Evolutionary conservation across 2,329 filamentous ascomycete genomes (phyloP), one percentile per base, ranked within the genome.

Genomic region (Iodosphaeria phyllophila): DNA sequence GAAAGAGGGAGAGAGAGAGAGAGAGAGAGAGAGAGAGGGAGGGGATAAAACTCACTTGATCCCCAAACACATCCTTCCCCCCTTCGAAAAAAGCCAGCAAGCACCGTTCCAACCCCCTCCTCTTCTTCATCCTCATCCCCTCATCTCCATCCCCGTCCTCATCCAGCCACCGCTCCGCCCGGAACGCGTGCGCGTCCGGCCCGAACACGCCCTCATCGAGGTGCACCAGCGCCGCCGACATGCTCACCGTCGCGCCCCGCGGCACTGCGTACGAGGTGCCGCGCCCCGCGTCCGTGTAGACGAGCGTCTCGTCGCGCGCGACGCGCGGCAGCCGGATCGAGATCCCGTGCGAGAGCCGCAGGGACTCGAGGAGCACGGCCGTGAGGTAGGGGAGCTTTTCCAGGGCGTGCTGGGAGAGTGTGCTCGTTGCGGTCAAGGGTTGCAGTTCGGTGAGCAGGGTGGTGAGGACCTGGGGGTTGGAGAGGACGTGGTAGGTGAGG

Each of bases 21-120:
- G 8, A 22, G 8, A 4, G 10, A 8, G 4, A 11, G 8, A 13
- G 13, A 4, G 13, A 11, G 8, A n/a, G 21, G 13, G 13, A 7
- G 21, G 12, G 13, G 14, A n/a, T 9, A 5, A 4, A 12, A 30
- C 39, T 34, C 30, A 49, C 44, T 50, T 46, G 29, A 42, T 41
- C 10, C 56, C 55, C 4, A 59, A 37, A 27, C 56, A 60, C n/a
- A 39, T 39, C 9, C 55, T 35, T 4, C 43, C 41, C 2, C 52
- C 56, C 24, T 47, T 53, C 3, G 45, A 48, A 31, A n/a, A 59
- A 60, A 2, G 50, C 28, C 9, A 57, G 38, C 21, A 58, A 42
- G 20, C 43, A 46, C n/a, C 41, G 41, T 15, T 54, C 46, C 1
- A 54, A 29, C 2, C 39, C 33, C 21, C 43, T 44, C 4, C 40